Conservation (phyloP, 1,284 basidiomycete genomes). For the Cryptococcus depauperatus region DNA sequence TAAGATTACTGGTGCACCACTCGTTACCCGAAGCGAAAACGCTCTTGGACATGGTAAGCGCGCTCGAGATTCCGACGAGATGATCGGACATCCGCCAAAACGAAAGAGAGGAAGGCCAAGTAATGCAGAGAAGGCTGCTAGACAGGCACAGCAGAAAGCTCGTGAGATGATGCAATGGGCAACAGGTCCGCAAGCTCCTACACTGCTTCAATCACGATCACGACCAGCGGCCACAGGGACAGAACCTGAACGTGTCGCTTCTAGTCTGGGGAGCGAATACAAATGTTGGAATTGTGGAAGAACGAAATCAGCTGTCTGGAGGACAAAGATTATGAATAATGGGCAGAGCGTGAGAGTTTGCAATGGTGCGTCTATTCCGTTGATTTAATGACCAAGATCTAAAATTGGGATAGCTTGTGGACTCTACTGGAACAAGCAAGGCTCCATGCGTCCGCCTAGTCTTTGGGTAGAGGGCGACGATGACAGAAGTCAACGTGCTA, state of each 20-base stretch:
- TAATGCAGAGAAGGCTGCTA: conserved; percentile 4
- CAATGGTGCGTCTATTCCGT: conserved; percentile 31
- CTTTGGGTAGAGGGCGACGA: conserved; percentile 37
- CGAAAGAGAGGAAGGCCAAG: conserved; percentile 2
- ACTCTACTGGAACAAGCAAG: conserved; percentile 41
- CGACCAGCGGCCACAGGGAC: too few relatives aligned
- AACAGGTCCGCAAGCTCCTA: neutral
- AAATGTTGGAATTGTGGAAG: conserved; percentile 41
- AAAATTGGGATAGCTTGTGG: conserved; percentile 35
- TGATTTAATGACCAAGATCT: neutral
- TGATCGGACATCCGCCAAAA: conserved; percentile 1
- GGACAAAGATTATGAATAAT: conserved; percentile 35
- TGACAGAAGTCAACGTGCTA: conserved; percentile 6
- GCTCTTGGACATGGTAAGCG: conserved; percentile 10
- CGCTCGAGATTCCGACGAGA: conserved; percentile 10
- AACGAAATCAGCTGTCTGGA: conserved; percentile 39
- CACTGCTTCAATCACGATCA: neutral
- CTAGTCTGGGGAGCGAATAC: too few relatives aligned
- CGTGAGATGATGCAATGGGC: neutral
- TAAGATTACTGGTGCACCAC: conserved; percentile 23
- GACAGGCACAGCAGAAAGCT: neutral
- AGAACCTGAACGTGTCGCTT: too few relatives aligned
- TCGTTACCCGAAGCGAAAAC: neutral
- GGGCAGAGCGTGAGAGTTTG: conserved; percentile 35
- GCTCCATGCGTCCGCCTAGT: conserved; percentile 35